Conservation (phyloP, 371 early-diverging fungal species). For the Mucor racemosus region DNA sequence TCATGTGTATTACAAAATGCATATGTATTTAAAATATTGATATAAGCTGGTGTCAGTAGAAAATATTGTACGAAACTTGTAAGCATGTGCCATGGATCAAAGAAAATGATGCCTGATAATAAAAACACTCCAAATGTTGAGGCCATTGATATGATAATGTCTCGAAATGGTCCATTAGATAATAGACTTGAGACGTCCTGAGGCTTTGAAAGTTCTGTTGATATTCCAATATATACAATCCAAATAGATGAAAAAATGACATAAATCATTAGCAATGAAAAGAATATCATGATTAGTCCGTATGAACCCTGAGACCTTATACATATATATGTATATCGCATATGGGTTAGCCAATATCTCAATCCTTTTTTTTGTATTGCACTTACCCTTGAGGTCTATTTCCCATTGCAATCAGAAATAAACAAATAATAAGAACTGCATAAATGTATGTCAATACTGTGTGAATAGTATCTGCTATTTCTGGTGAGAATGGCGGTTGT, state of each 20-base stretch:
- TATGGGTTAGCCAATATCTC: background rate
- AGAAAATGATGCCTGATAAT: constrained; percentile 70
- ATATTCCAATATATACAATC: constrained; percentile 40
- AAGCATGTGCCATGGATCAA: constrained; percentile 97
- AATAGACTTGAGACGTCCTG: constrained; percentile 22
- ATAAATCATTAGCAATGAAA: constrained; percentile 59
- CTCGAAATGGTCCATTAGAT: constrained; percentile 68
- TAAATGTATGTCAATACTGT: constrained; percentile 64
- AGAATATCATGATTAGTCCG: constrained; percentile 57
- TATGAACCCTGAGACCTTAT: constrained; percentile 46
- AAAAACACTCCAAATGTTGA: constrained; percentile 89
- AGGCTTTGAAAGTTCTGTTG: constrained; percentile 15
- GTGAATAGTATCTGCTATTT: constrained; percentile 44
- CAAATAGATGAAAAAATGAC: constrained; percentile 58
- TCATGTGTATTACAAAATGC: constrained; percentile 94
- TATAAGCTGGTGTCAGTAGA: constrained; percentile 78
- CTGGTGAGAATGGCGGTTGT: constrained; percentile 56
- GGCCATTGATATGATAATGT: constrained; percentile 80
- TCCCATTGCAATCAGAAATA: constrained; percentile 77
- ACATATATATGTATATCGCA: background rate
- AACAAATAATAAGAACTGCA: constrained; percentile 45
- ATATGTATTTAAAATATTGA: constrained; percentile 92
- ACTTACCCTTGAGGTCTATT: constrained; percentile 79
- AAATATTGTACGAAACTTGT: constrained; percentile 88
- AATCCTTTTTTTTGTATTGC: background rate